A percentile compares a stretch with the other conserved stretches of the same genome.
Conservation (phyloP, 345 rosid species). For the Geranium rotundifolium region DNA sequence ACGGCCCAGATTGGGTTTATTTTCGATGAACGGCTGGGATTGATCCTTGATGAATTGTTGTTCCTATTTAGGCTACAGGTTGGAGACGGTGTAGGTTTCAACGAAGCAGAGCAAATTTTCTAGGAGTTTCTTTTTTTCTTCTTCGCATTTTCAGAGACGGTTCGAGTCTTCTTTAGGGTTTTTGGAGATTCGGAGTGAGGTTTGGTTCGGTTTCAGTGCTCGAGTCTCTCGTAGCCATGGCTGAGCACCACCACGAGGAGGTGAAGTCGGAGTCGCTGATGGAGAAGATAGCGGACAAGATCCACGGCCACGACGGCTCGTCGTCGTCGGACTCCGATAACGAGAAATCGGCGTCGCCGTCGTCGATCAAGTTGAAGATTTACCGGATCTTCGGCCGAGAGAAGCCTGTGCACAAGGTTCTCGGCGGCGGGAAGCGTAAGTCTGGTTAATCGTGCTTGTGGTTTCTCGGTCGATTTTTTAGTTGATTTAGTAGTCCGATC, state of each 20-base stretch:
- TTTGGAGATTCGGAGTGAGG: too few species aligned
- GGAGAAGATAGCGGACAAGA: conserved; percentile 9
- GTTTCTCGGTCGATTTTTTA: too few species aligned
- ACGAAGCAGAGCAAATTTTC: too few species aligned
- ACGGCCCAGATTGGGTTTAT: background rate
- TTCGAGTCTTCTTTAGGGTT: too few species aligned
- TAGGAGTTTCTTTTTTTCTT: too few species aligned
- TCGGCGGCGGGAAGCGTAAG: conserved; percentile 31
- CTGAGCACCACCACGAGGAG: conserved; percentile 15
- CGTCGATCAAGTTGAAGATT: conserved; percentile 6
- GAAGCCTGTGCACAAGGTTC: conserved; percentile 26
- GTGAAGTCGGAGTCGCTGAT: conserved; percentile 4
- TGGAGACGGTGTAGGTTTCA: background rate
- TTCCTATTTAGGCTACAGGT: background rate
- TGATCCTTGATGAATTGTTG: background rate
- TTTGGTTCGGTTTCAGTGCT: too few species aligned
- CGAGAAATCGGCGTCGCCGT: background rate
- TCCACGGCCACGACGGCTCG: conserved; percentile 6
- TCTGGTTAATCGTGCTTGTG: too few species aligned
- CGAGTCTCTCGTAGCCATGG: too few species aligned
- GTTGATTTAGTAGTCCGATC: too few species aligned
- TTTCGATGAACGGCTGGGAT: background rate
- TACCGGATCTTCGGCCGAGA: conserved; percentile 28
- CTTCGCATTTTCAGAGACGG: too few species aligned
- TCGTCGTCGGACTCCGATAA: conserved; percentile 7